phyloP scores from a whole-genome alignment of 495 filamentous ascomycete species.

The Rostrohypoxylon terebratum region DNA sequence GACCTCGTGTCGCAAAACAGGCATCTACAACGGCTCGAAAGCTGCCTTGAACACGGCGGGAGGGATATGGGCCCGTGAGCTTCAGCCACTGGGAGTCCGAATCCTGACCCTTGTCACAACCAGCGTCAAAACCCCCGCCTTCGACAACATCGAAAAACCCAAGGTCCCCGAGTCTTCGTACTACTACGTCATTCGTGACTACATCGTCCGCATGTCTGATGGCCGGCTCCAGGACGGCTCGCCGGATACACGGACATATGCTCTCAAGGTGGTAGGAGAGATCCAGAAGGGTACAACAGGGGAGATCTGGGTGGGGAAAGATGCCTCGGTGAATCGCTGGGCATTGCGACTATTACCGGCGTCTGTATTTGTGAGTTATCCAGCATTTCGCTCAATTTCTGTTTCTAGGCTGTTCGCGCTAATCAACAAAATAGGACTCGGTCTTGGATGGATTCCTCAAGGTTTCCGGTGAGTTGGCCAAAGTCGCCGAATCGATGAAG shows the following conservation, averaged over 20 bases:
- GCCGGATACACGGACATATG: neutral
- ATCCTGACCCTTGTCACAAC: conserved; percentile 9
- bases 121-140: neutral
- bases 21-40: neutral
- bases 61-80: neutral
- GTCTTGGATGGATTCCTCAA: neutral
- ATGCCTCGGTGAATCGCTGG: neutral
- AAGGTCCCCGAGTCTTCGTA: neutral
- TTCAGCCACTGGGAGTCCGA: neutral
- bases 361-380: neutral
- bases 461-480: neutral
- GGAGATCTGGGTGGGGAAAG: neutral
- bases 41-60: neutral
- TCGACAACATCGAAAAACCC: neutral
- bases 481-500: neutral
- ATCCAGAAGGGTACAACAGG: neutral
- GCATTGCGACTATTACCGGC: neutral
- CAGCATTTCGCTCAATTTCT: neutral
- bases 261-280: neutral
- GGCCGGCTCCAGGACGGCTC: neutral
- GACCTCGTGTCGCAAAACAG: neutral
- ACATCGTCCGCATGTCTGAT: neutral
- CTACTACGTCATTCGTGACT: neutral
- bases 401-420: neutral
- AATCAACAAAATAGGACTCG: neutral